These are phyloP conservation scores for Penicillium psychrosexuale DNA, from an alignment of 2,329 filamentous ascomycete genomes.

Conservation along the genomic window DNA sequence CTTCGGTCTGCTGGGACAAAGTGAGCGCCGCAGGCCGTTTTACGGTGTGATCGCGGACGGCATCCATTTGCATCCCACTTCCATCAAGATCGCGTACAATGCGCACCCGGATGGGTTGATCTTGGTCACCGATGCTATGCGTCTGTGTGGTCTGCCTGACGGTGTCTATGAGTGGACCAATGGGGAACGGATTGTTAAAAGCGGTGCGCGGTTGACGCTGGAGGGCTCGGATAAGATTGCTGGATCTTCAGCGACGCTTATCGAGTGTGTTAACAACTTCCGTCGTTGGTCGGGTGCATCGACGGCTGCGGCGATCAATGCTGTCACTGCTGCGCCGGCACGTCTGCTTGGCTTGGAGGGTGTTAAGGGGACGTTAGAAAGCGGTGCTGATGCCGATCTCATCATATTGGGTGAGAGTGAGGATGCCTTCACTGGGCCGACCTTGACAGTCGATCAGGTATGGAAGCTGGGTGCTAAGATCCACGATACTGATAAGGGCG, in stretches of 20 bases:
- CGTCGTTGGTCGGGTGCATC: slow-evolving; percentile 40
- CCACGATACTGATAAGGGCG: slow-evolving; percentile 33
- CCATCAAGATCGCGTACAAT: slow-evolving; percentile 84
- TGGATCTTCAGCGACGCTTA: slow-evolving; percentile 55
- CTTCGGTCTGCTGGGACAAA: slow-evolving; percentile 76
- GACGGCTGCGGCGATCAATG: slow-evolving; percentile 41
- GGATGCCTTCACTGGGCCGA: slow-evolving; percentile 31
- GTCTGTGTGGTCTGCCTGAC: slow-evolving; percentile 77
- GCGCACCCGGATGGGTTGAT: slow-evolving; percentile 81
- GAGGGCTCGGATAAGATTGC: slow-evolving; percentile 78
- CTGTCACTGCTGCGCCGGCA: slow-evolving; percentile 41
- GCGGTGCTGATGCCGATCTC: slow-evolving; percentile 43
- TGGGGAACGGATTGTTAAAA: slow-evolving; percentile 56
- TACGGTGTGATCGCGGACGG: slow-evolving; percentile 91
- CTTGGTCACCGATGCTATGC: slow-evolving; percentile 90
- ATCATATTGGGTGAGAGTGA: slow-evolving; percentile 38
- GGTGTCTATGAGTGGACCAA: slow-evolving; percentile 86
- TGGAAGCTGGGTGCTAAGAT: slow-evolving; percentile 45
- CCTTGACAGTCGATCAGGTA: slow-evolving; percentile 41
- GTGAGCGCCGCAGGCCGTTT: slow-evolving; percentile 59
- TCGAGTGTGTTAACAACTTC: slow-evolving; percentile 47
- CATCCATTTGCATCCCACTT: slow-evolving; percentile 83
- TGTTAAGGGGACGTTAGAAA: slow-evolving; percentile 40
- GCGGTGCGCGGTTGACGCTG: slow-evolving; percentile 67
- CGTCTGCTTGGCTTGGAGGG: slow-evolving; percentile 39